Conservation (phyloP, 2,329 filamentous ascomycete species). For the Lachnellula willkommii region DNA sequence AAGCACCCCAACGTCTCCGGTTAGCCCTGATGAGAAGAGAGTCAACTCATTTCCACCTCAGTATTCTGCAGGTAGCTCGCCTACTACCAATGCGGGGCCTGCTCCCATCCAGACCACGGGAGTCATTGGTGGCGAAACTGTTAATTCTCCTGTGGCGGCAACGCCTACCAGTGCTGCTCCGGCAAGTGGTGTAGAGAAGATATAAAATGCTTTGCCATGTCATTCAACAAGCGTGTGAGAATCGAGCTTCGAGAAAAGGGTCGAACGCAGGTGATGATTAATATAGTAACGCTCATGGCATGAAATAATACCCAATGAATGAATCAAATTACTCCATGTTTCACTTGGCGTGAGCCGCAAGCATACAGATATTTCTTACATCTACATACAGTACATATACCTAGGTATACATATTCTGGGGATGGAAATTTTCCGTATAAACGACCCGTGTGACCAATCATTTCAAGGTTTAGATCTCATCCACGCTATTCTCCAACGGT, state of each 20-base stretch:
- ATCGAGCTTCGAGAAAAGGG: background rate
- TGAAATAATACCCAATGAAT: too few relatives aligned
- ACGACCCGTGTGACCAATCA: too few relatives aligned
- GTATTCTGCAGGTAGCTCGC: constrained; percentile 10
- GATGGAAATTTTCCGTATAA: too few relatives aligned
- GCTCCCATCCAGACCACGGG: constrained; percentile 24
- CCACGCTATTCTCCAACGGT: too few relatives aligned
- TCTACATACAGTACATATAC: too few relatives aligned
- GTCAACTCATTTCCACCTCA: constrained; percentile 12
- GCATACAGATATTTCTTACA: too few relatives aligned
- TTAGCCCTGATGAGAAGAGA: constrained; percentile 19
- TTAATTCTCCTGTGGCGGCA: constrained; percentile 21
- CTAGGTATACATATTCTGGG: too few relatives aligned
- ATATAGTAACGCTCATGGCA: background rate
- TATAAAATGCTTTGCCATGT: background rate
- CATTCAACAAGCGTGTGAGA: background rate
- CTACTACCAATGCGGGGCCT: constrained; percentile 2
- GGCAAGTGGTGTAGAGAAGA: background rate
- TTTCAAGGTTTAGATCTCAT: too few relatives aligned
- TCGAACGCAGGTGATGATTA: background rate
- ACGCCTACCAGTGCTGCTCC: constrained; percentile 9
- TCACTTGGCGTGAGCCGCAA: too few relatives aligned
- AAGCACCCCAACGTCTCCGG: constrained; percentile 23
- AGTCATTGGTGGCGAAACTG: constrained; percentile 21
- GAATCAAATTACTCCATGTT: too few relatives aligned